These are phyloP conservation scores for Fusarium ramigenum DNA, from an alignment of 2,329 filamentous ascomycete species.

Conservation along the genomic window DNA sequence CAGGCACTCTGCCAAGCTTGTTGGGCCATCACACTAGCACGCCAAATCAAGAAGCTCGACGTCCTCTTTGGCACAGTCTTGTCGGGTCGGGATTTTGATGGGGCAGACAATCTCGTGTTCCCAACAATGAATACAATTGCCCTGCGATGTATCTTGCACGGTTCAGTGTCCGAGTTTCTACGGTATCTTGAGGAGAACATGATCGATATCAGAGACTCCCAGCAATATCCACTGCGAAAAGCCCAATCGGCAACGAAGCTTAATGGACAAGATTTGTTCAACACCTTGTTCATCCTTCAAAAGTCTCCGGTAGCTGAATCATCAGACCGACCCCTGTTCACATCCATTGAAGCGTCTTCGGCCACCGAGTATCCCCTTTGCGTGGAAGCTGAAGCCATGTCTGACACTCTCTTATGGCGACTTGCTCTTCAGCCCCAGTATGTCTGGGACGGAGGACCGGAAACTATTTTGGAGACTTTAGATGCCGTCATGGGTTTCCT, in stretches of 20 bases:
- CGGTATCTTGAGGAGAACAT: slow-evolving; percentile 78
- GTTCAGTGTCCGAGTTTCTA: slow-evolving; percentile 70
- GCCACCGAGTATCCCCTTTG: slow-evolving; percentile 85
- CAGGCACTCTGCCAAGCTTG: slow-evolving; percentile 81
- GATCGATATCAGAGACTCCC: slow-evolving; percentile 71
- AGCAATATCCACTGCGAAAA: slow-evolving; percentile 80
- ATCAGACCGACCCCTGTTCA: slow-evolving; percentile 57
- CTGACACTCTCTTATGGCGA: slow-evolving; percentile 71
- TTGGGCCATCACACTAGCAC: slow-evolving; percentile 77
- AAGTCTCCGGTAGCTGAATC: slow-evolving; percentile 39
- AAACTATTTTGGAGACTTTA: slow-evolving; percentile 65
- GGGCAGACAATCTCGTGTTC: slow-evolving; percentile 75
- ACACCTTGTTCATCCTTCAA: slow-evolving; percentile 66
- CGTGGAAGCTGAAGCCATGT: slow-evolving; percentile 77
- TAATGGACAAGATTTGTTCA: slow-evolving; percentile 57
- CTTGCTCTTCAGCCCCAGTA: slow-evolving; percentile 72
- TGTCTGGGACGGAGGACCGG: slow-evolving; percentile 56
- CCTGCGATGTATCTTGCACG: slow-evolving; percentile 77
- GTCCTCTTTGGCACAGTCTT: slow-evolving; percentile 85
- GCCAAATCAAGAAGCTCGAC: slow-evolving; percentile 71
- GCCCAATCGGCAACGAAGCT: slow-evolving; percentile 60
- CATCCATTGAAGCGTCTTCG: slow-evolving; percentile 70
- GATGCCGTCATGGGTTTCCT: slow-evolving; percentile 68
- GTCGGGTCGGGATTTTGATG: slow-evolving; percentile 82
- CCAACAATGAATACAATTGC: slow-evolving; percentile 93